phyloP scores from a whole-genome alignment of 1,284 basidiomycete genomes.

The Trichosporon sp. region DNA sequence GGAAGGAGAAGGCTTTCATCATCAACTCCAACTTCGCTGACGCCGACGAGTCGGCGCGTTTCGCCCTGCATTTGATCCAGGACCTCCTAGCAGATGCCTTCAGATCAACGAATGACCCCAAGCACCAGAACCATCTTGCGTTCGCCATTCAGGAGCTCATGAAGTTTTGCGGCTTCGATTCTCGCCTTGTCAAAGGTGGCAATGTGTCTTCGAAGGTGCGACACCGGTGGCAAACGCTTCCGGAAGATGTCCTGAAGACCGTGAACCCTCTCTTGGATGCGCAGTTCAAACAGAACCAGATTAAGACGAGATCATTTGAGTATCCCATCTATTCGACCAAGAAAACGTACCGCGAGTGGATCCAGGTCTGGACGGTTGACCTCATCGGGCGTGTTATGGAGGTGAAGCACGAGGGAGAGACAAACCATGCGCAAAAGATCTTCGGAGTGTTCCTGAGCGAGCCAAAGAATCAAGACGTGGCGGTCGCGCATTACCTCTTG shows the following conservation, averaged over 20 bases:
- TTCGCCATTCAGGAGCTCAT: constrained; percentile 92
- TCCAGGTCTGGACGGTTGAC: constrained; percentile 83
- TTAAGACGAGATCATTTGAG: constrained; percentile 41
- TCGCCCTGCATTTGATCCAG: constrained; percentile 82
- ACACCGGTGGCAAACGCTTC: constrained; percentile 72
- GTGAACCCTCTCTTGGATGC: constrained; percentile 83
- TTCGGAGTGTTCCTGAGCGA: constrained; percentile 80
- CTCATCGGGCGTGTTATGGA: constrained; percentile 68
- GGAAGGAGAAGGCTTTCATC: constrained; percentile 67
- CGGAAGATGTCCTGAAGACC: constrained; percentile 83
- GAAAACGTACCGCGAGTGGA: constrained; percentile 91
- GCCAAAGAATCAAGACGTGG: constrained; percentile 84
- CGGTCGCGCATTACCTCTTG: constrained; percentile 84
- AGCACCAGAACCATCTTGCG: constrained; percentile 85
- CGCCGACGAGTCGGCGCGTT: constrained; percentile 73
- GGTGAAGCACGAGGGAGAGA: constrained; percentile 21
- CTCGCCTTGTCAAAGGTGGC: constrained; percentile 55
- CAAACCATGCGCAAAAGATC: constrained; percentile 59
- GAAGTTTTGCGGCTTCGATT: constrained; percentile 82
- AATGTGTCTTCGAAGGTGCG: constrained; percentile 69
- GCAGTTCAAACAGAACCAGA: constrained; percentile 63
- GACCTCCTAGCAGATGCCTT: constrained; percentile 90
- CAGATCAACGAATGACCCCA: constrained; percentile 89
- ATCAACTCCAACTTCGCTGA: constrained; percentile 82
- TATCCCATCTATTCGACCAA: constrained; percentile 75